Base-by-base conservation (phyloP, 345 rosid species). In the Gossypium arboreum region DNA sequence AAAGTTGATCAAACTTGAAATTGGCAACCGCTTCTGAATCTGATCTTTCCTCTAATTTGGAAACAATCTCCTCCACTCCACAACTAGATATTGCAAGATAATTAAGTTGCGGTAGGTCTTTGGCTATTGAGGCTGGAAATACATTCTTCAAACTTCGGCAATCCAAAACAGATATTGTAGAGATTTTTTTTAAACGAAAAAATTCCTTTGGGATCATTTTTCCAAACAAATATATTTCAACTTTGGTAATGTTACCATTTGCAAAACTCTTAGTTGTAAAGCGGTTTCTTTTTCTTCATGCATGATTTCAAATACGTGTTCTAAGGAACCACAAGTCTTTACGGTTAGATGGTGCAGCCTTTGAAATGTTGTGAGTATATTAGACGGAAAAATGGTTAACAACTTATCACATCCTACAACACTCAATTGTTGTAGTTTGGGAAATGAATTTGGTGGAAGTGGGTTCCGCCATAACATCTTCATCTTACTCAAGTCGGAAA, bases 71-170 rank as follows among this genome's bases (percentile, higher is more conserved):
- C 29, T 27, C 3, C 29, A 27, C 3, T 27, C 29, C 29, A 27
- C 29, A 27, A 27, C 1, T 0, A 62, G 17, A 59, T 61, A 27
- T 5, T 0, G 1, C 1, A 17, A 64, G 69, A 8, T n/a, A 3
- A 8, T 1, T 3, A 11, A 64, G 69, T 41, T 64, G 24, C 17
- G 12, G 12, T 10, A 64, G 25, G 24, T 17, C 50, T 64, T 50
- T 41, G 50, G 69, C 69, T 41, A 64, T 13, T 39, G 69, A 64
- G 25, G 25, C 69, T n/a, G 69, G 69, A 64, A 64, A 64, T 20
- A 20, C 20, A 20, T 20, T 20, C 20, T 20, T 20, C 20, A 20
- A 20, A 20, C 20, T 20, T 20, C 9, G n/a, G n/a, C 69, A 64
- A 2, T 1, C 3, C 2, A 0, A 2, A 17, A 64, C 69, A 18